These are phyloP conservation scores for Tolypocladium tropicale DNA, from an alignment of 2,329 filamentous ascomycete species.

Conservation along the genomic window DNA sequence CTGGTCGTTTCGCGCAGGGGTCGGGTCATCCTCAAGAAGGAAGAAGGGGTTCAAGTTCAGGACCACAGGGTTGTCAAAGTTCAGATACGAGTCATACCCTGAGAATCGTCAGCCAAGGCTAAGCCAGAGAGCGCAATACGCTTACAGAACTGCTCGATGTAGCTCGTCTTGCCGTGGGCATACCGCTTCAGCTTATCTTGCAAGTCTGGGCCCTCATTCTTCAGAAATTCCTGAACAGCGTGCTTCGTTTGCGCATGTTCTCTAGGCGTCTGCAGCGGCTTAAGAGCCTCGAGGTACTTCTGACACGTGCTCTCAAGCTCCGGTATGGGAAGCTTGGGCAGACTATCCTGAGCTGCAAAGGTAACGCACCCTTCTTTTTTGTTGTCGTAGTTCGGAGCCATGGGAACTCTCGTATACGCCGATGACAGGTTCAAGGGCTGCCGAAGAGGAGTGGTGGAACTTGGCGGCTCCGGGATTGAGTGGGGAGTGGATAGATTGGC, in stretches of 20 bases:
- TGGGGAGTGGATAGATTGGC: slow-evolving; percentile 27
- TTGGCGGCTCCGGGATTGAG: slow-evolving; percentile 25
- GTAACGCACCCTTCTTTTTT: slow-evolving; percentile 64
- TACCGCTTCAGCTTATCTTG: slow-evolving; percentile 88
- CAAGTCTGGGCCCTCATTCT: slow-evolving; percentile 67
- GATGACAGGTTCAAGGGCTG: slow-evolving; percentile 13
- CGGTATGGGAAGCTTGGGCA: slow-evolving; percentile 89
- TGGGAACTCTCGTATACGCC: slow-evolving; percentile 35
- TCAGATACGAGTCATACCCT: slow-evolving; percentile 99
- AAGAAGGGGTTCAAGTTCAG: slow-evolving; percentile 98
- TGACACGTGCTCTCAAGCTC: slow-evolving; percentile 69
- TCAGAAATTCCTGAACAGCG: slow-evolving; percentile 75
- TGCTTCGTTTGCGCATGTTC: slow-evolving; percentile 76
- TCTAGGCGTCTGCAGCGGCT: slow-evolving; percentile 67
- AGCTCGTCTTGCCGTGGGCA: slow-evolving; percentile 82
- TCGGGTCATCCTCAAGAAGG: slow-evolving; percentile 92
- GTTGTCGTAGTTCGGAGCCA: slow-evolving; percentile 41
- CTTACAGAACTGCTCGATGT: slow-evolving; percentile 98
- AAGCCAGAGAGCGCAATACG: slow-evolving; percentile 10
- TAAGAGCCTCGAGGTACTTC: slow-evolving; percentile 70
- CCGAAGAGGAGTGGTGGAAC: slow-evolving; percentile 2
- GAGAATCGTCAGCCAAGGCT: slow-evolving; percentile 4
- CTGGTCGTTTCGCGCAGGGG: slow-evolving; percentile 90
- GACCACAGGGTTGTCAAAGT: slow-evolving; percentile 95
- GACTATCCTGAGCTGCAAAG: slow-evolving; percentile 76